phyloP scores from a whole-genome alignment of 768 basidiomycete species.

The Termitomyces sp. region DNA sequence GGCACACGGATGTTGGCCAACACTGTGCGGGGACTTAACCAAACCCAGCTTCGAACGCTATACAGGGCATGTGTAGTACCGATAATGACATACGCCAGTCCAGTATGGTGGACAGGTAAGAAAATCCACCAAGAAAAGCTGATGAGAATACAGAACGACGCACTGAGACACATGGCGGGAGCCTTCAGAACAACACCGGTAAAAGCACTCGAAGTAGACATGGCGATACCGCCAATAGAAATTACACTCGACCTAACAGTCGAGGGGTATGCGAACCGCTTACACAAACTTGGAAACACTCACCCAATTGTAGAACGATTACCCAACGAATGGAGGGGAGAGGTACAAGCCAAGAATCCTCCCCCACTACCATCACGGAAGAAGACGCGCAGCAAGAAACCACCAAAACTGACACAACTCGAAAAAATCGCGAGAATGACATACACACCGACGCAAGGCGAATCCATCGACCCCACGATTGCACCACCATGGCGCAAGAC shows the following conservation, averaged over 20 bases:
- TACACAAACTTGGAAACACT: conserved; percentile 20
- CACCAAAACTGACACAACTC: neutral
- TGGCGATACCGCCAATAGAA: conserved; percentile 26
- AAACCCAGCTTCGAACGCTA: conserved; percentile 22
- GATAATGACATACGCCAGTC: conserved; percentile 28
- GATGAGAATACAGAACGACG: conserved; percentile 22
- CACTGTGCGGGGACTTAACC: conserved; percentile 29
- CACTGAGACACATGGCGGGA: conserved; percentile 26
- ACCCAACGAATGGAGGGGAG: neutral
- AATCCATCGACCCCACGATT: neutral
- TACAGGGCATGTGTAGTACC: conserved; percentile 12
- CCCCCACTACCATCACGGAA: conserved; percentile 18
- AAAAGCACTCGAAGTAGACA: conserved; percentile 27
- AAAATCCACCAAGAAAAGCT: neutral
- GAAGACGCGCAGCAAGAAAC: neutral
- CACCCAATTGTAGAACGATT: neutral
- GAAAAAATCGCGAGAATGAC: conserved; percentile 10
- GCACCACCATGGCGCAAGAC: conserved; percentile 1
- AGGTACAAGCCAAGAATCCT: conserved; percentile 4
- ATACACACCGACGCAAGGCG: neutral
- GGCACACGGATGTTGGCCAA: conserved; percentile 29
- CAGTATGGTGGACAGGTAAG: conserved; percentile 29
- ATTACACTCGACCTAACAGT: conserved; percentile 9
- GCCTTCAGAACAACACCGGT: conserved; percentile 31
- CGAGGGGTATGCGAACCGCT: conserved; percentile 13